A percentile compares a stretch with the other conserved stretches of the same genome.
Evolutionary conservation across 2,329 filamentous ascomycete species (phyloP).

Genomic region (Fusarium buharicum): DNA sequence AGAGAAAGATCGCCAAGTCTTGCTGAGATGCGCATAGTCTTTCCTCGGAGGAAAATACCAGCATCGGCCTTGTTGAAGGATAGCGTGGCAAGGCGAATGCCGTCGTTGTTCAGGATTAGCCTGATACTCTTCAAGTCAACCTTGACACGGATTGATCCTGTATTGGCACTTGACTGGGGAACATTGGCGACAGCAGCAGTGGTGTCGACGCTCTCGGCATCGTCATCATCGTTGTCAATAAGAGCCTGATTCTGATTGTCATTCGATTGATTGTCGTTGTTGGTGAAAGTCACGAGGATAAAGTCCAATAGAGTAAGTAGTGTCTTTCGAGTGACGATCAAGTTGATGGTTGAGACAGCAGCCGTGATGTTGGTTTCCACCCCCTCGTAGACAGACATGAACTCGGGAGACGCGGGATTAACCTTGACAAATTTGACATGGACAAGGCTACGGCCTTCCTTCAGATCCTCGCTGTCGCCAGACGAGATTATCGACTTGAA

Average conservation of each 20-base stretch:
- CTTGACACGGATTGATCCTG: conserved; percentile 89
- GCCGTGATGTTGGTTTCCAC: conserved; percentile 94
- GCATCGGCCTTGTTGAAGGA: conserved; percentile 94
- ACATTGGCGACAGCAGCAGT: conserved; percentile 46
- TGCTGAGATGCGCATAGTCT: conserved; percentile 87
- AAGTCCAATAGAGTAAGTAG: conserved; percentile 94
- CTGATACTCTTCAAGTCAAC: conserved; percentile 93
- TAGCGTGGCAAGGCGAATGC: conserved; percentile 90
- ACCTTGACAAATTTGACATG: conserved; percentile 90
- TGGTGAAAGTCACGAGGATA: conserved; percentile 88
- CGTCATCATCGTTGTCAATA: conserved; percentile 51
- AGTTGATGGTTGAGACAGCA: conserved; percentile 92
- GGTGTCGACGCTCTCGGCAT: conserved; percentile 52
- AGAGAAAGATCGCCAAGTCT: conserved; percentile 88
- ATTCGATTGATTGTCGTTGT: conserved; percentile 58
- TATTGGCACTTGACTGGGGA: conserved; percentile 52
- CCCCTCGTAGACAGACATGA: conserved; percentile 89
- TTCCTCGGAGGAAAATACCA: conserved; percentile 85
- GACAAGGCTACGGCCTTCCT: conserved; percentile 83
- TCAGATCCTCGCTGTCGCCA: conserved; percentile 74
- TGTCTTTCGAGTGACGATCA: conserved; percentile 93
- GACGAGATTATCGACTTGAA: conserved; percentile 99
- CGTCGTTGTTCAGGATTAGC: conserved; percentile 96
- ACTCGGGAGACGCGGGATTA: conserved; percentile 91
- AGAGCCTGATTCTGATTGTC: conserved; percentile 53